A percentile compares a stretch with the other conserved stretches of the same genome.
phyloP scores from a whole-genome alignment of 345 rosid genomes.

The Arabis hirsuta region DNA sequence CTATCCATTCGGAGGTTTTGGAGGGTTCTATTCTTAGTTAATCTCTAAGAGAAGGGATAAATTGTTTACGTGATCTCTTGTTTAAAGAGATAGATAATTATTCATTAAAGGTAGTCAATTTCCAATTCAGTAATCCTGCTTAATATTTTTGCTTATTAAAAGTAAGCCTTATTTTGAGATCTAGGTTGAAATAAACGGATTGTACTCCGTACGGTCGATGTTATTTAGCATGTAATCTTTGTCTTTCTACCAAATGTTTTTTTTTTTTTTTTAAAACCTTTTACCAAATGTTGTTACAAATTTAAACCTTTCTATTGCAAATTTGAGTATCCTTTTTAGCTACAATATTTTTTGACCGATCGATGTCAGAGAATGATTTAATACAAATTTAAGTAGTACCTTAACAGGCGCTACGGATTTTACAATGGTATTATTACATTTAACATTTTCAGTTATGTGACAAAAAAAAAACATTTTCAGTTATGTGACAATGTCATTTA shows the following conservation, averaged over 20 bases:
- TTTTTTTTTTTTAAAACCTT: no score
- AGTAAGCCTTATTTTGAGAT: slow-evolving; percentile 8
- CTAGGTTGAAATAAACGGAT: slow-evolving; percentile 12
- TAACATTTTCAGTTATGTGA: no score
- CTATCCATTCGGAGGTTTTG: slow-evolving; percentile 35
- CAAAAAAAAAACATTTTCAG: no score
- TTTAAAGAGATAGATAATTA: slow-evolving; percentile 11
- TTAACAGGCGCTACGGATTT: background rate
- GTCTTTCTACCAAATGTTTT: slow-evolving; percentile 4
- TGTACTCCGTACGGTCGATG: slow-evolving; percentile 3
- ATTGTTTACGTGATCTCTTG: background rate
- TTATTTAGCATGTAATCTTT: slow-evolving; percentile 14
- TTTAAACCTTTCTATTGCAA: slow-evolving; percentile 14
- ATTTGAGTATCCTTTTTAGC: background rate
- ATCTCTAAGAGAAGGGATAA: background rate
- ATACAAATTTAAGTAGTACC: background rate
- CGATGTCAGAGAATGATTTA: background rate
- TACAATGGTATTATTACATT: background rate
- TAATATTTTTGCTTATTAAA: slow-evolving; percentile 4
- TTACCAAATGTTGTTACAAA: slow-evolving; percentile 12
- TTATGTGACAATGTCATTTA: no score
- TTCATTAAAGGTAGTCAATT: slow-evolving; percentile 26
- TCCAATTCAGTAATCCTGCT: slow-evolving; percentile 5
- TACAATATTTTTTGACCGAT: background rate
- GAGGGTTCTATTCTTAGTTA: slow-evolving; percentile 37